These are phyloP conservation scores for Fennellomyces sp. DNA, from an alignment of 371 early-diverging fungal genomes.

Conservation along the genomic window DNA sequence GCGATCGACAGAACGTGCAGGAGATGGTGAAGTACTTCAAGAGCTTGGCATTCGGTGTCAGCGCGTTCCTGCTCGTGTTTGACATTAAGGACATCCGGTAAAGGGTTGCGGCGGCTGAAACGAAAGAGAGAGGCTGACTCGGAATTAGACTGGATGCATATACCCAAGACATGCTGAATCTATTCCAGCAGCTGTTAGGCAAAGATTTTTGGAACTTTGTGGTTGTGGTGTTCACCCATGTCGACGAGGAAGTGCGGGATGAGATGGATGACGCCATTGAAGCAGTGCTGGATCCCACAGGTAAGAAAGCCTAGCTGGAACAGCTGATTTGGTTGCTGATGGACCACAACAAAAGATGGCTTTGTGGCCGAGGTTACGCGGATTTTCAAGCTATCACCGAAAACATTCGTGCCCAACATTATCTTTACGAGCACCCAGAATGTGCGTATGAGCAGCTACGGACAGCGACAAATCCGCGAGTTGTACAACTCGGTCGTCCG, in stretches of 20 bases:
- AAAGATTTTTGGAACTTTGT: slow-evolving; percentile 67
- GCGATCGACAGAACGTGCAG: slow-evolving; percentile 55
- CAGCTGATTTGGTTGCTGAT: no score
- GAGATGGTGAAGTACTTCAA: slow-evolving; percentile 63
- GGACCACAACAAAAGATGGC: slow-evolving; percentile 7
- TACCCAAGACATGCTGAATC: slow-evolving; percentile 60
- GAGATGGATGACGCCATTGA: slow-evolving; percentile 63
- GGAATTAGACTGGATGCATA: slow-evolving; percentile 57
- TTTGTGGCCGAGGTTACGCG: slow-evolving; percentile 36
- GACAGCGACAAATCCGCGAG: slow-evolving; percentile 55
- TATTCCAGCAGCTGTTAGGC: slow-evolving; percentile 61
- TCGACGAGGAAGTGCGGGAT: slow-evolving; percentile 60
- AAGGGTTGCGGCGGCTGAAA: neutral
- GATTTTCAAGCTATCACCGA: slow-evolving; percentile 37
- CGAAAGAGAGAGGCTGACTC: neutral
- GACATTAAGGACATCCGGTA: slow-evolving; percentile 57
- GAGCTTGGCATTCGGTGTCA: slow-evolving; percentile 59
- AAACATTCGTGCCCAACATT: slow-evolving; percentile 51
- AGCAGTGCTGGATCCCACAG: slow-evolving; percentile 51
- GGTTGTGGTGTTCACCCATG: slow-evolving; percentile 64
- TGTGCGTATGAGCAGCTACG: slow-evolving; percentile 50
- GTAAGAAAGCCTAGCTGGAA: slow-evolving; percentile 12
- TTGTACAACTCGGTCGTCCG: slow-evolving; percentile 56
- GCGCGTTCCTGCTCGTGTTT: slow-evolving; percentile 62
- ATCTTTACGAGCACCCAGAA: slow-evolving; percentile 58